Percentiles rank a stretch among this genome's conserved stretches.
Conservation (phyloP, 306 rosid genomes). For the Phaseolus lunatus region DNA sequence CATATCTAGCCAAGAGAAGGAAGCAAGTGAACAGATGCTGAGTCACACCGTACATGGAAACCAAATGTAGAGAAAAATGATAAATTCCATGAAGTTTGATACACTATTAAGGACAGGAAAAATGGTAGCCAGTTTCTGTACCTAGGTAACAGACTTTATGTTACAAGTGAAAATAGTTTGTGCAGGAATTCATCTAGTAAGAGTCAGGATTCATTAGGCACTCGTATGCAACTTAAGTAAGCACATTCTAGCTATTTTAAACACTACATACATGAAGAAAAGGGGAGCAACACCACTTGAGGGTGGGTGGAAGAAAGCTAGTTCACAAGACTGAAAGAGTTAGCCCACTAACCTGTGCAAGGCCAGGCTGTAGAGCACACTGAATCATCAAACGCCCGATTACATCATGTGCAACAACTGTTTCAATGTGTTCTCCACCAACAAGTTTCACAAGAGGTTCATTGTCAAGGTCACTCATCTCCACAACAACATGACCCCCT, state of each 20-base stretch:
- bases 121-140: conserved; percentile 7
- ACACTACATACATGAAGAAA: conserved; percentile 14
- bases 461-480: conserved; percentile 98
- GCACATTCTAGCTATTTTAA: conserved; percentile 15
- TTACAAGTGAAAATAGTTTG: conserved; percentile 22
- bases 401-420: conserved; percentile 99
- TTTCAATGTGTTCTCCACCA: conserved; percentile 95
- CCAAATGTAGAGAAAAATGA: conserved; percentile 28
- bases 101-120: conserved; percentile 21
- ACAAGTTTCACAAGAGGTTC: conserved; percentile 98
- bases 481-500: conserved; percentile 92
- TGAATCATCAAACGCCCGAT: conserved; percentile 99
- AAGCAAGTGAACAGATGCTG: conserved; percentile 40
- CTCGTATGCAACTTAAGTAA: conserved; percentile 20
- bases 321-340: conserved; percentile 27
- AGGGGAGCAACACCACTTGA: not conserved
- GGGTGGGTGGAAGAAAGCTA: conserved; percentile 31
- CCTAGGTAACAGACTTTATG: conserved; percentile 20
- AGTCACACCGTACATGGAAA: conserved; percentile 17
- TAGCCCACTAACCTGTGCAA: conserved; percentile 80
- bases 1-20: conserved; percentile 78
- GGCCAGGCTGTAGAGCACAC: conserved; percentile 99
- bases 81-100: conserved; percentile 9
- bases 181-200: conserved; percentile 16
- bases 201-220: conserved; percentile 1